Conservation (phyloP, 208 protist genomes). For the Trichomonas vaginalis region DNA sequence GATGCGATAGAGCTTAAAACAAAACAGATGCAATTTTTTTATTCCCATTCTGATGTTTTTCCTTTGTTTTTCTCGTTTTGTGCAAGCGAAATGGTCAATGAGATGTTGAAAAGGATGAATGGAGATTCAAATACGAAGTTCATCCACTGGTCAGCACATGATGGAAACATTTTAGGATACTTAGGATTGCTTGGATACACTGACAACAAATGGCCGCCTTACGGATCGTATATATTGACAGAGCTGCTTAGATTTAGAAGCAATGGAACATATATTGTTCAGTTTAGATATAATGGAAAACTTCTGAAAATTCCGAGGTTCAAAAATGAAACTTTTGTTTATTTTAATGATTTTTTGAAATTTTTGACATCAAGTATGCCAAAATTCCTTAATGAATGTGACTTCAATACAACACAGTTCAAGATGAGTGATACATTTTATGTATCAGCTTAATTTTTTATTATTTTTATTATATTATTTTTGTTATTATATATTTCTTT, state of each 20-base stretch:
- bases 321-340: not conserved
- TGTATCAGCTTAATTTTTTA: not conserved
- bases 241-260: not conserved
- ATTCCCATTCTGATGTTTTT: not conserved
- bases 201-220: not conserved
- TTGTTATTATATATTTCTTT: too few relatives aligned
- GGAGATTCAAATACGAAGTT: not conserved
- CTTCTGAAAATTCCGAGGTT: not conserved
- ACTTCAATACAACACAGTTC: not conserved
- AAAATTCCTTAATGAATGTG: not conserved
- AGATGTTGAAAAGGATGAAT: not conserved
- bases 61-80: not conserved
- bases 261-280: not conserved
- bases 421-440: not conserved
- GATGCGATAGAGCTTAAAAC: not conserved
- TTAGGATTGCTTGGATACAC: not conserved
- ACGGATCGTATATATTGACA: not conserved
- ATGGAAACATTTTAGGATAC: not conserved
- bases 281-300: conserved; percentile 17
- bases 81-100: not conserved
- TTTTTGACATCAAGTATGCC: not conserved
- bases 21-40: not conserved
- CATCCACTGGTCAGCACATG: conserved; percentile 1
- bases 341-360: not conserved
- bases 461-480: too few relatives aligned